Evolutionary conservation across 2,329 filamentous ascomycete genomes (phyloP).

Genomic region (Nannizzia gypsea): DNA sequence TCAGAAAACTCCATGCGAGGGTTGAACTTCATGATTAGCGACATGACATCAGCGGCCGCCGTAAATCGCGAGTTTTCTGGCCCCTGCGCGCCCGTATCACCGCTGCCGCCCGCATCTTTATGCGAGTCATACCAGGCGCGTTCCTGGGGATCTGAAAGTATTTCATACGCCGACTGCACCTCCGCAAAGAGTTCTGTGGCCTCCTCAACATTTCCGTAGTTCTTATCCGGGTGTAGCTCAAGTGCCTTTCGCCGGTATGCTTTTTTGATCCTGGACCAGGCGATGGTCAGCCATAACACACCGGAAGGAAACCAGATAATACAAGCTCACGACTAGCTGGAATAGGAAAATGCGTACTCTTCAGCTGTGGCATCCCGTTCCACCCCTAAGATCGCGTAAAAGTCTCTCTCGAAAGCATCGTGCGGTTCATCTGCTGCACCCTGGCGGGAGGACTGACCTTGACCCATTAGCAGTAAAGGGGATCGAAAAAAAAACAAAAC

Average conservation of each 20-base stretch:
- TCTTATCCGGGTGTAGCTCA: slow-evolving; percentile 89
- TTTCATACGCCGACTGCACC: slow-evolving; percentile 83
- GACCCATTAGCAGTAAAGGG: slow-evolving; percentile 26
- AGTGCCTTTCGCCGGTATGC: slow-evolving; percentile 84
- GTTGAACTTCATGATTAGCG: slow-evolving; percentile 69
- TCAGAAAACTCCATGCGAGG: slow-evolving; percentile 69
- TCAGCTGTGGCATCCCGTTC: slow-evolving; percentile 64
- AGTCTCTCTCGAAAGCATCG: slow-evolving; percentile 26
- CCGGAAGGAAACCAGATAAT: background rate
- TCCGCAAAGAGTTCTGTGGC: slow-evolving; percentile 82
- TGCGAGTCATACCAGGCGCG: slow-evolving; percentile 97
- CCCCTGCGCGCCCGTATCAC: slow-evolving; percentile 38
- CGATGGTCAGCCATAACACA: background rate
- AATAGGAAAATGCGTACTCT: slow-evolving; percentile 46
- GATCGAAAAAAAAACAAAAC: background rate
- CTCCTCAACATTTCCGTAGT: slow-evolving; percentile 71
- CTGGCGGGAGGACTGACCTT: slow-evolving; percentile 30
- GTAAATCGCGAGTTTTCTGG: slow-evolving; percentile 64
- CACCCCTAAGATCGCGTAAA: slow-evolving; percentile 70
- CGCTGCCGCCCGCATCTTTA: slow-evolving; percentile 58
- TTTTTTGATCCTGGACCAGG: slow-evolving; percentile 63
- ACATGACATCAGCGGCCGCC: slow-evolving; percentile 65
- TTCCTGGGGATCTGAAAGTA: slow-evolving; percentile 92
- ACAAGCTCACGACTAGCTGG: background rate
- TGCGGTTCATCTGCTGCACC: slow-evolving; percentile 15